Base-by-base conservation (phyloP, 1,284 basidiomycete genomes). In the Golubevia sp. region DNA sequence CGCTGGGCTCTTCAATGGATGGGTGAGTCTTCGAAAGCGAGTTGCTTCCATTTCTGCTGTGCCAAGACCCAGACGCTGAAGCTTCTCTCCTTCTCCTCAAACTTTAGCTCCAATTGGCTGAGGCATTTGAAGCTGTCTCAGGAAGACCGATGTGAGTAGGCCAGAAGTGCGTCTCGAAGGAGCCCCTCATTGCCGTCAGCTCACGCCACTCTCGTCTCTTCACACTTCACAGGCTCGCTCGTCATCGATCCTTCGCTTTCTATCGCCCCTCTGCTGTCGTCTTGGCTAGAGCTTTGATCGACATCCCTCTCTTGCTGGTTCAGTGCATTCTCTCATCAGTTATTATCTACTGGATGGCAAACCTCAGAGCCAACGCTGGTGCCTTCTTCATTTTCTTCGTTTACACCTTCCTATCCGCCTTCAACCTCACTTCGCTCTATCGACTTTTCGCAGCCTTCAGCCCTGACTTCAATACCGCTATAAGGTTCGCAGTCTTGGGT, bases 231-330 rank as follows among this genome's bases (percentile, higher is more conserved):
- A n/a, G n/a, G n/a, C 64, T 79, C n/a, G 67, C 64, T 26, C 73
- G 78, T 24, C 78, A 80, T 57, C 63, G 71, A 59, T 66, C 65
- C 25, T 80, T 79, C 60, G 78, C 75, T 15, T 79, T 80, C 66
- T 68, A 73, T 30, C 75, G 73, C 18, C 78, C 77, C 2, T 64
- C 71, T 2, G 77, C 78, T 0, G 70, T 77, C 26, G 66, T 70
- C 20, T 62, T 80, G 21, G 73, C 75, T 13, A 65, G 79, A 38
- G 70, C 69, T 4, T 23, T 80, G 18, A 63, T 75, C 25, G 78
- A 80, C 49, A 69, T 80, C 44, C 68, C 74, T 5, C 58, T 71
- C 30, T 62, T 67, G 23, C 24, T 64, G 44, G 13, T 58, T 23
- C 76, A 82, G 24, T 51, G 71, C 25, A 27, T 72, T 51, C 49